A percentile compares a stretch with the other conserved stretches of the same genome.
Conservation (phyloP, 106 monocot species). For the Amphibolis antarctica region DNA sequence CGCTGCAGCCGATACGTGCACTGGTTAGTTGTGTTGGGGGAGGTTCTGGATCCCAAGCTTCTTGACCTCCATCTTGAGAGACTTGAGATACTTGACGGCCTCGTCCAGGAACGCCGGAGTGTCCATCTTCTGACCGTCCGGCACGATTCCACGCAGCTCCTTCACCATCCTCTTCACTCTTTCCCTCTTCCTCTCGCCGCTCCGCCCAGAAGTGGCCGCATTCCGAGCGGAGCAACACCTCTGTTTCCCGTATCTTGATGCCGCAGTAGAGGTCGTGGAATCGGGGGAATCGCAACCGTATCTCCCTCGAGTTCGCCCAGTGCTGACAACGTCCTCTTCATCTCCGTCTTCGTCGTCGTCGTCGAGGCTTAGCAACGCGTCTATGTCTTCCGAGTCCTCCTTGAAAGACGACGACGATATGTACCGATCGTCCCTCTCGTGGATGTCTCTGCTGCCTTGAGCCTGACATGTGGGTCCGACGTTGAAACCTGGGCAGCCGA, state of each 20-base stretch:
- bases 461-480: background rate
- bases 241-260: background rate
- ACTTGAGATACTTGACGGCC: conserved; percentile 66
- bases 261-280: conserved; percentile 9
- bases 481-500: conserved; percentile 3
- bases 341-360: conserved; percentile 37
- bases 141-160: conserved; percentile 49
- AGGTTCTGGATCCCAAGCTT: conserved; percentile 48
- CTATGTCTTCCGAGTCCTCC: conserved; percentile 65
- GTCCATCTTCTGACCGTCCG: conserved; percentile 57
- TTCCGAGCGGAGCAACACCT: conserved; percentile 1
- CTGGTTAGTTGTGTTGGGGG: conserved; percentile 15
- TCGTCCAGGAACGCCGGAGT: conserved; percentile 55
- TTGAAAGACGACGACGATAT: conserved; percentile 31
- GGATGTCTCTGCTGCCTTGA: conserved; percentile 10
- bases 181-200: conserved; percentile 26
- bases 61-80: conserved; percentile 56
- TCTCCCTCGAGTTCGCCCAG: conserved; percentile 37
- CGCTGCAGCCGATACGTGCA: no score
- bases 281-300: conserved; percentile 19
- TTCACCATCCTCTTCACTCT: conserved; percentile 55
- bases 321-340: conserved; percentile 55
- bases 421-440: conserved; percentile 13
- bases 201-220: conserved; percentile 2
- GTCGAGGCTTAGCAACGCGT: conserved; percentile 53